These are phyloP conservation scores for Taiwanofungus camphoratus DNA, from an alignment of 1,284 basidiomycete species.

Conservation along the genomic window DNA sequence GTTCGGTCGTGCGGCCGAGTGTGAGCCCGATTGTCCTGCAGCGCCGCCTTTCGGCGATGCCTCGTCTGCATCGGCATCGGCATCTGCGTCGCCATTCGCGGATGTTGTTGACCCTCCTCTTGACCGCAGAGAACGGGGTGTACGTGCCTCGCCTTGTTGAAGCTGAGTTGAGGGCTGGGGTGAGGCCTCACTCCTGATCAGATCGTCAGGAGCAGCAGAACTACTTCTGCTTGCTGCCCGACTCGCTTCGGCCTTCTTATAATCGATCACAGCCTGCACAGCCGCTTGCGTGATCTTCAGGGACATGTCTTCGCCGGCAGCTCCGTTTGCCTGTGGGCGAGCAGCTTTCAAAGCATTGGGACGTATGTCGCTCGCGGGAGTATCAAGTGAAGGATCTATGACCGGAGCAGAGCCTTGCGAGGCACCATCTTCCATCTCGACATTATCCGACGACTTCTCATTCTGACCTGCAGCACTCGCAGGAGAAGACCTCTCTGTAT, in stretches of 20 bases:
- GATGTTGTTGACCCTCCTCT: conserved; percentile 8
- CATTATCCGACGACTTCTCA: conserved; percentile 9
- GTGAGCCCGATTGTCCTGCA: background rate
- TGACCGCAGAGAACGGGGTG: conserved; percentile 2
- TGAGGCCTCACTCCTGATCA: conserved; percentile 5
- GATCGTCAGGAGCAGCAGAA: conserved; percentile 8
- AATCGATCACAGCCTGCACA: conserved; percentile 23
- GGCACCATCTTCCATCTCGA: conserved; percentile 26
- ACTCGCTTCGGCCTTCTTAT: conserved; percentile 15
- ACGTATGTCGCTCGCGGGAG: conserved; percentile 3
- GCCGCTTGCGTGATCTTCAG: conserved; percentile 22
- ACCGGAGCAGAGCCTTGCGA: conserved; percentile 18
- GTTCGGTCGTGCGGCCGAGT: conserved; percentile 27
- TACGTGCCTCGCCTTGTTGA: conserved; percentile 2
- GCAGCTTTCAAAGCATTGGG: background rate
- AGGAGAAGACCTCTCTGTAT: conserved; percentile 1
- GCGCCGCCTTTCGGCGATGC: background rate
- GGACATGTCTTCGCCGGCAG: conserved; percentile 7
- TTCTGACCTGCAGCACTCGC: background rate
- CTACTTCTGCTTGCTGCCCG: conserved; percentile 15
- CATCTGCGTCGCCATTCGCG: conserved; percentile 12
- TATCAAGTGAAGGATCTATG: conserved; percentile 36
- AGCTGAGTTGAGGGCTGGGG: background rate
- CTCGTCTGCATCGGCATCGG: conserved; percentile 4
- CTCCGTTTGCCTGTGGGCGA: conserved; percentile 1